Conservation (phyloP, 192 early-diverging fungal species). For the Thoreauomyces humboldtii region DNA sequence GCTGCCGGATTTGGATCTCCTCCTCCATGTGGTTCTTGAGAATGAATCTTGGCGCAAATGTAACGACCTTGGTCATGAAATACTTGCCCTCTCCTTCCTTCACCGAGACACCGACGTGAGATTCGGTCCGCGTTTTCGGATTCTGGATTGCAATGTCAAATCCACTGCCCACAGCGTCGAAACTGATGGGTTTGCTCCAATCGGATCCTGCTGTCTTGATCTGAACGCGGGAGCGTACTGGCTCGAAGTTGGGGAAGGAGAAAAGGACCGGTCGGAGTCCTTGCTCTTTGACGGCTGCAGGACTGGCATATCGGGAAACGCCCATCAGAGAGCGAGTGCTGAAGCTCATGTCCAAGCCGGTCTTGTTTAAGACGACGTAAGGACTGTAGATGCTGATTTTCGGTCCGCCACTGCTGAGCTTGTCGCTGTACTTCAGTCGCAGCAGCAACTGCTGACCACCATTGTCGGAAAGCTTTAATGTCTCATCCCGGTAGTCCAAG, state of each 20-base stretch:
- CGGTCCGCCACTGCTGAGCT: slow-evolving; percentile 63
- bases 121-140: slow-evolving; percentile 46
- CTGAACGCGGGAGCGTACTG: slow-evolving; percentile 73
- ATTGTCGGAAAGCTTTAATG: slow-evolving; percentile 63
- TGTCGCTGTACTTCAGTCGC: slow-evolving; percentile 49
- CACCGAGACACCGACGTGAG: slow-evolving; percentile 80
- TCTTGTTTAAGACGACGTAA: slow-evolving; percentile 92
- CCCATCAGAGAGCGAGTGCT: slow-evolving; percentile 80
- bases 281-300: slow-evolving; percentile 42
- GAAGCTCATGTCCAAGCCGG: slow-evolving; percentile 74
- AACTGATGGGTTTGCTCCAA: slow-evolving; percentile 87
- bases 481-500: slow-evolving; percentile 78
- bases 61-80: slow-evolving; percentile 80
- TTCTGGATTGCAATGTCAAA: slow-evolving; percentile 73
- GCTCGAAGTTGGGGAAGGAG: slow-evolving; percentile 84
- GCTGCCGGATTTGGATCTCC: slow-evolving; percentile 72
- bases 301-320: slow-evolving; percentile 67
- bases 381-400: slow-evolving; percentile 91
- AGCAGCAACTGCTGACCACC: slow-evolving; percentile 61
- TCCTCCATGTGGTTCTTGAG: slow-evolving; percentile 77
- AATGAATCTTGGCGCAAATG: slow-evolving; percentile 86
- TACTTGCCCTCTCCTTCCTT: slow-evolving; percentile 85
- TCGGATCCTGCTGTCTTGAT: slow-evolving; percentile 72
- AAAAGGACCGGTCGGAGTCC: slow-evolving; percentile 78
- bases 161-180: slow-evolving; percentile 90